A percentile compares a stretch with the other conserved stretches of the same genome.
Conservation (phyloP, 1,139 yeast genomes). For the Wickerhamomyces sp. region DNA sequence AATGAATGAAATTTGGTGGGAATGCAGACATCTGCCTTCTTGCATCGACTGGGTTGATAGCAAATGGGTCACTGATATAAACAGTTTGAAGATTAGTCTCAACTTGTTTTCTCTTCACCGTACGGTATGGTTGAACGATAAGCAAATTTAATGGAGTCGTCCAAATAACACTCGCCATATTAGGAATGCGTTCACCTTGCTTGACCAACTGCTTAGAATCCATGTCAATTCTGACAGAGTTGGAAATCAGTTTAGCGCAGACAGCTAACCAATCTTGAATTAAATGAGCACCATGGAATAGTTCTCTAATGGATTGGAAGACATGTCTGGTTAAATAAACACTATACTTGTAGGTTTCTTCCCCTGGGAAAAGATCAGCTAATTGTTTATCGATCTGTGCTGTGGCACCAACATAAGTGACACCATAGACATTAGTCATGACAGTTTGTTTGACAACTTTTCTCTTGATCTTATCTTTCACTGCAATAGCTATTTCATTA, state of each 20-base stretch:
- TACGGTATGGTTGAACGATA: constrained; percentile 93
- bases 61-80: constrained; percentile 77
- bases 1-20: constrained; percentile 95
- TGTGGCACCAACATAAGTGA: constrained; percentile 89
- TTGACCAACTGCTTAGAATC: constrained; percentile 30
- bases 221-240: constrained; percentile 67
- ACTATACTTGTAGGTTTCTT: constrained; percentile 39
- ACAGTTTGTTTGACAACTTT: constrained; percentile 95
- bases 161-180: constrained; percentile 92
- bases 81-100: constrained; percentile 81
- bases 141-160: constrained; percentile 93
- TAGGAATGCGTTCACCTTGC: constrained; percentile 45
- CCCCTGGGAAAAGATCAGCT: constrained; percentile 37
- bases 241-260: constrained; percentile 76
- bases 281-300: constrained; percentile 88
- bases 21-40: constrained; percentile 90
- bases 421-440: constrained; percentile 98
- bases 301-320: constrained; percentile 76
- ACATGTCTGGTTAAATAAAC: constrained; percentile 74
- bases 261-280: constrained; percentile 97
- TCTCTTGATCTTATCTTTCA: constrained; percentile 64
- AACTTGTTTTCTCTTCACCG: constrained; percentile 57
- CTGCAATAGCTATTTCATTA: constrained; percentile 31
- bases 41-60: constrained; percentile 76
- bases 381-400: constrained; percentile 77